These are phyloP conservation scores for Tieghemiomyces parasiticus DNA, from an alignment of 192 early-diverging fungal species.

Conservation along the genomic window DNA sequence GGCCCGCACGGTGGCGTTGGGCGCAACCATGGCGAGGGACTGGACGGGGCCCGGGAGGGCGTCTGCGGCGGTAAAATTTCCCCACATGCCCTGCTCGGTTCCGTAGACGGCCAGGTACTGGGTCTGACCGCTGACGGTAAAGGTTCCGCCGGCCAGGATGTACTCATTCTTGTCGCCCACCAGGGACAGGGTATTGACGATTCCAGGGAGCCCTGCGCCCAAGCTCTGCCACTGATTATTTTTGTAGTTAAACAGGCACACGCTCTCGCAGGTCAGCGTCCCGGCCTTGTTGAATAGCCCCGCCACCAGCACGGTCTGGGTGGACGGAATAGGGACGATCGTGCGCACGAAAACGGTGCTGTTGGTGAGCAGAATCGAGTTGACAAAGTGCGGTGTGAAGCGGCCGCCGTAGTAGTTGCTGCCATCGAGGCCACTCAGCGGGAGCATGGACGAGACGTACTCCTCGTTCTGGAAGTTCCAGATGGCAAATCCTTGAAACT, in stretches of 20 bases:
- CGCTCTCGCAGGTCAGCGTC: conserved; percentile 21
- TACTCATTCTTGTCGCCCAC: conserved; percentile 10
- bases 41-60: conserved; percentile 33
- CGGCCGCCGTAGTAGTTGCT: conserved; percentile 11
- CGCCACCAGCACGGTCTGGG: conserved; percentile 28
- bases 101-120: conserved; percentile 31
- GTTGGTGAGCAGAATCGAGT: conserved; percentile 3
- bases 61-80: conserved; percentile 21
- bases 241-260: conserved; percentile 30
- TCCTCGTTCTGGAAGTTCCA: conserved; percentile 28
- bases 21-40: conserved; percentile 23
- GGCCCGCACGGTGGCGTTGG: conserved; percentile 9
- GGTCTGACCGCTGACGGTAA: conserved; percentile 17
- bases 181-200: conserved; percentile 17
- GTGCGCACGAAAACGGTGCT: conserved; percentile 22
- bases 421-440: conserved; percentile 17
- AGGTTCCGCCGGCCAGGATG: conserved; percentile 1
- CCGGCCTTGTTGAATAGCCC: conserved; percentile 27
- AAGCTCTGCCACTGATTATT: conserved; percentile 30
- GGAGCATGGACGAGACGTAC: conserved; percentile 3
- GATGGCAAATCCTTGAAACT: conserved; percentile 30
- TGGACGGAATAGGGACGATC: conserved; percentile 24
- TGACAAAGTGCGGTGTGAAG: conserved; percentile 17
- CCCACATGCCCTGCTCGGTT: conserved; percentile 30
- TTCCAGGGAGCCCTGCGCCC: conserved; percentile 15